phyloP scores from a whole-genome alignment of 805 yeast genomes.

The Teunomyces stri region DNA sequence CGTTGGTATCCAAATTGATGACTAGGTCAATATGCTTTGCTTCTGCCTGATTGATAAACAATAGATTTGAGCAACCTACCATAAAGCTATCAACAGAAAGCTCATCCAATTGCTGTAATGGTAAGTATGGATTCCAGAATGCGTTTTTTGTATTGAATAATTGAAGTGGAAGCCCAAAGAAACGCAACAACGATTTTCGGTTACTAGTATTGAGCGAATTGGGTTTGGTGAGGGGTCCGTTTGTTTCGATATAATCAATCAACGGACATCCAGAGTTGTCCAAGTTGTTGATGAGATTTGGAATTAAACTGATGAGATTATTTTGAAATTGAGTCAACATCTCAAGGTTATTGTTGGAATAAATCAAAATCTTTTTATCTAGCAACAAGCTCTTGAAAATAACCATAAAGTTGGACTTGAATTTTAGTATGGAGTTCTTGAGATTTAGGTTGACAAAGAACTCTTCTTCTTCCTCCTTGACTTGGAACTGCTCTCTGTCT shows the following conservation, averaged over 20 bases:
- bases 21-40: slow-evolving; percentile 63
- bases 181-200: slow-evolving; percentile 69
- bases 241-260: slow-evolving; percentile 50
- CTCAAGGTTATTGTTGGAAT: slow-evolving; percentile 73
- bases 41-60: slow-evolving; percentile 64
- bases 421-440: slow-evolving; percentile 57
- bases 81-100: slow-evolving; percentile 60
- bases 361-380: slow-evolving; percentile 73
- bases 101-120: slow-evolving; percentile 85
- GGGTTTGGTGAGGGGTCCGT: slow-evolving; percentile 52
- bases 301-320: slow-evolving; percentile 78
- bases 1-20: slow-evolving; percentile 64
- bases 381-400: slow-evolving; percentile 75
- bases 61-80: slow-evolving; percentile 85
- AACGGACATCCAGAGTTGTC: slow-evolving; percentile 80
- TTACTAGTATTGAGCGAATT: slow-evolving; percentile 74
- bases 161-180: slow-evolving; percentile 85
- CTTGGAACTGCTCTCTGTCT: slow-evolving; percentile 13
- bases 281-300: slow-evolving; percentile 69
- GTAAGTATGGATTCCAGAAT: slow-evolving; percentile 89
- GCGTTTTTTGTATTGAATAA: slow-evolving; percentile 79
- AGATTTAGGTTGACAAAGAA: slow-evolving; percentile 66
- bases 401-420: slow-evolving; percentile 58
- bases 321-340: slow-evolving; percentile 78
- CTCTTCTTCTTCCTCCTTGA: slow-evolving; percentile 32